Conservation (phyloP, 805 yeast genomes). For the Wickerhamomyces mucosus region DNA sequence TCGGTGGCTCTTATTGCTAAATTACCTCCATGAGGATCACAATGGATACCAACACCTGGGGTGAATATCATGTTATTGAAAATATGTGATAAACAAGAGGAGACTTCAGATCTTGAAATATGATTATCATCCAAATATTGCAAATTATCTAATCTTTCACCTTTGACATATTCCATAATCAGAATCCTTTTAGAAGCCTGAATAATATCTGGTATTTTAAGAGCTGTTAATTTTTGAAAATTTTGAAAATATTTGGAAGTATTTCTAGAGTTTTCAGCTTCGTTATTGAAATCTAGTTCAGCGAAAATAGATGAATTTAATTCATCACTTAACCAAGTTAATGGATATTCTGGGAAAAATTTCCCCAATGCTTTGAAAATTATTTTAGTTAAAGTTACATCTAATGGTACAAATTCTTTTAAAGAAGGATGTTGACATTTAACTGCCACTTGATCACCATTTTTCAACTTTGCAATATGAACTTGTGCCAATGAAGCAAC, state of each 20-base stretch:
- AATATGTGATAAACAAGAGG: conserved; percentile 78
- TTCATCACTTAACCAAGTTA: conserved; percentile 95
- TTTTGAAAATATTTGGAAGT: conserved; percentile 60
- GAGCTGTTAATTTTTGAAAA: conserved; percentile 54
- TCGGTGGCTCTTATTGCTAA: conserved; percentile 65
- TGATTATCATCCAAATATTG: conserved; percentile 49
- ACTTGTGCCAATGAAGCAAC: conserved; percentile 97
- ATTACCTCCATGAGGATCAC: conserved; percentile 98
- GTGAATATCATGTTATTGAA: conserved; percentile 95
- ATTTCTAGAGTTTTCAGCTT: conserved; percentile 70
- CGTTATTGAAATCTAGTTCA: conserved; percentile 84
- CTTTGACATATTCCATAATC: conserved; percentile 80
- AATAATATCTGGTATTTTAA: conserved; percentile 66
- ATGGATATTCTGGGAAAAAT: conserved; percentile 88
- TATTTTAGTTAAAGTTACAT: conserved; percentile 63
- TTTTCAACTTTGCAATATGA: conserved; percentile 60
- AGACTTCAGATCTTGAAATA: conserved; percentile 70
- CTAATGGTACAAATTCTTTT: conserved; percentile 83
- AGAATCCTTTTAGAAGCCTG: conserved; percentile 62
- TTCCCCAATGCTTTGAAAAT: conserved; percentile 68
- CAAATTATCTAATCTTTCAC: conserved; percentile 75
- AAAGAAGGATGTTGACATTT: conserved; percentile 91
- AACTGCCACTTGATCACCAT: conserved; percentile 77
- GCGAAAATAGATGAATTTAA: conserved; percentile 76
- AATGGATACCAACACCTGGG: conserved; percentile 84